A percentile compares a stretch with the other conserved stretches of the same genome.
These are phyloP conservation scores for Pterocarpus santalinus DNA, from an alignment of 306 rosid genomes.

Conservation along the genomic window DNA sequence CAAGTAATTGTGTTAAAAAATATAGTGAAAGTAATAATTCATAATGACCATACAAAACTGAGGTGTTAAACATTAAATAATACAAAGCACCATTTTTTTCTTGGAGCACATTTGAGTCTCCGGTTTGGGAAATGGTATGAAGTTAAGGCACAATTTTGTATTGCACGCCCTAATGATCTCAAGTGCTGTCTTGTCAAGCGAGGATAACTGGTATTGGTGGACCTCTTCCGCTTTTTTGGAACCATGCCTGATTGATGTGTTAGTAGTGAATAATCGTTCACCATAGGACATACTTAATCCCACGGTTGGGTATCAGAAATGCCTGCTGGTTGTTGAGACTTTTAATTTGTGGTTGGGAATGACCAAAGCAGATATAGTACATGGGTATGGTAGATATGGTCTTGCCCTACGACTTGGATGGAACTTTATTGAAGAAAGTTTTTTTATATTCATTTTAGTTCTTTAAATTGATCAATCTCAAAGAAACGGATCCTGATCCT, in stretches of 20 bases:
- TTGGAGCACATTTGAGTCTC: too few species aligned
- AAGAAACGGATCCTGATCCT: neutral
- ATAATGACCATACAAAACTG: too few species aligned
- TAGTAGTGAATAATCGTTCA: neutral
- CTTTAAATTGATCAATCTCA: neutral
- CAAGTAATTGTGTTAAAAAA: too few species aligned
- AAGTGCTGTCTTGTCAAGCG: conserved; percentile 15
- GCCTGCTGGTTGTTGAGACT: conserved; percentile 31
- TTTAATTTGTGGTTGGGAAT: conserved; percentile 30
- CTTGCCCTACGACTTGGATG: conserved; percentile 26
- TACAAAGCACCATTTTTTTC: too few species aligned
- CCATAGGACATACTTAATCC: conserved; percentile 43
- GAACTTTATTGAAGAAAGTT: neutral
- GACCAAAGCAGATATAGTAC: conserved; percentile 11
- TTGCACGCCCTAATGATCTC: neutral
- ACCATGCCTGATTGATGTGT: neutral
- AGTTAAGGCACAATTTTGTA: conserved; percentile 17
- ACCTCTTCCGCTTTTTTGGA: conserved; percentile 5
- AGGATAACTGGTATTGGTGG: conserved; percentile 39
- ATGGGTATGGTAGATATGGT: conserved; percentile 24
- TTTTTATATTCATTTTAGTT: neutral
- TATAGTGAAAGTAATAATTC: too few species aligned
- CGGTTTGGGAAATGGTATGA: neutral
- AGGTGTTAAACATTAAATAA: too few species aligned
- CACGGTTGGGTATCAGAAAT: conserved; percentile 12